A percentile compares a stretch with the other conserved stretches of the same genome.
Conservation (phyloP, 768 basidiomycete genomes). For the Lanmaoa rubissima region DNA sequence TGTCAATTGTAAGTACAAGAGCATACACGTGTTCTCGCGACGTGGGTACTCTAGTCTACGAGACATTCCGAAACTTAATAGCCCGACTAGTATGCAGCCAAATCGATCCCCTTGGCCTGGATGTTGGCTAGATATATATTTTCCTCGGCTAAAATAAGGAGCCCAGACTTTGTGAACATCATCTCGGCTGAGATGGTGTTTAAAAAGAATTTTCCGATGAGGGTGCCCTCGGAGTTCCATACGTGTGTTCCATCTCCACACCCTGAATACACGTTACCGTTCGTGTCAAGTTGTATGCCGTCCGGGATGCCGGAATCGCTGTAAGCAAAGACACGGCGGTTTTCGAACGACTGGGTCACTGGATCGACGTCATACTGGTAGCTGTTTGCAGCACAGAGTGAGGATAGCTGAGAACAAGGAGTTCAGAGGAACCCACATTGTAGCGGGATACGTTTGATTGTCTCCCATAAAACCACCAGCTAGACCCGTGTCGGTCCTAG, state of each 20-base stretch:
- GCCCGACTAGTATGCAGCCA: constrained; percentile 9
- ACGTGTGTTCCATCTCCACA: constrained; percentile 69
- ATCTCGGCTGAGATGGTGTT: constrained; percentile 34
- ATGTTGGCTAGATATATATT: constrained; percentile 39
- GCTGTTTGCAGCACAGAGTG: constrained; percentile 32
- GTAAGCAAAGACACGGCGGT: constrained; percentile 33
- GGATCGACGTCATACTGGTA: constrained; percentile 70
- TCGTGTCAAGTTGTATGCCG: constrained; percentile 60
- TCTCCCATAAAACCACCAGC: constrained; percentile 43
- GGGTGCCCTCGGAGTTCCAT: constrained; percentile 50
- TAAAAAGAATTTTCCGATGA: constrained; percentile 37
- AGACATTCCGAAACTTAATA: neutral
- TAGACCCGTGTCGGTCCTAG: constrained; percentile 32
- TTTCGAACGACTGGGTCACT: constrained; percentile 48
- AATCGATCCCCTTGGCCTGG: constrained; percentile 27
- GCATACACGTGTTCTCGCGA: neutral
- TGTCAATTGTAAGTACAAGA: neutral
- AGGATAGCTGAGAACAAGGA: neutral
- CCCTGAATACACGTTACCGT: constrained; percentile 66
- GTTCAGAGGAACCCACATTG: constrained; percentile 49
- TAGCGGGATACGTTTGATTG: constrained; percentile 62
- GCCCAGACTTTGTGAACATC: constrained; percentile 39
- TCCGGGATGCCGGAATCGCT: constrained; percentile 67
- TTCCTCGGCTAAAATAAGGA: constrained; percentile 41
- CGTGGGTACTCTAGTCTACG: neutral